Percentiles rank a stretch among this genome's conserved stretches.
Evolutionary conservation across 1,284 basidiomycete species (phyloP).

Genomic region (Schizopora paradoxa): DNA sequence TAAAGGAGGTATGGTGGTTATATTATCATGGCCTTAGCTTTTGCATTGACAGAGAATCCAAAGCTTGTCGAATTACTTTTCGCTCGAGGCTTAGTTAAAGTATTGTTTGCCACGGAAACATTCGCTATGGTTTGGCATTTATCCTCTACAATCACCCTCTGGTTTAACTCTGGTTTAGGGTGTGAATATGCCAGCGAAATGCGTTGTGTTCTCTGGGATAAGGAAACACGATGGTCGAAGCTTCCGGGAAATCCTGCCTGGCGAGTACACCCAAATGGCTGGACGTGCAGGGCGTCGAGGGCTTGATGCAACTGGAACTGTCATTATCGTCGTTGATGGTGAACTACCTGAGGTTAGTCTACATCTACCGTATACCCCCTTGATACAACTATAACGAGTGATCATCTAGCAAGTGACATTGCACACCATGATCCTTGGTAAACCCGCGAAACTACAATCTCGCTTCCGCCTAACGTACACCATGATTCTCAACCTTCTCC

Average conservation of each 20-base stretch:
- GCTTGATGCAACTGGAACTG: slow-evolving; percentile 92
- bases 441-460: slow-evolving; percentile 87
- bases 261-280: slow-evolving; percentile 99
- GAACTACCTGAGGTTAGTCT: slow-evolving; percentile 76
- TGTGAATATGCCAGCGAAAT: slow-evolving; percentile 99
- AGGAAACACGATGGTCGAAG: slow-evolving; percentile 93
- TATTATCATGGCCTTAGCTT: no score
- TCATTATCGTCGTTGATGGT: slow-evolving; percentile 86
- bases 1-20: slow-evolving; percentile 82
- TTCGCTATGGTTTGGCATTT: slow-evolving; percentile 85
- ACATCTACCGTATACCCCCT: slow-evolving; percentile 9
- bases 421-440: slow-evolving; percentile 90
- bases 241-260: slow-evolving; percentile 87
- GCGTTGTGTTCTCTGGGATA: slow-evolving; percentile 93
- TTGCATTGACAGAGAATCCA: background rate
- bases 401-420: slow-evolving; percentile 62
- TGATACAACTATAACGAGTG: slow-evolving; percentile 12
- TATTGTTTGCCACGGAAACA: slow-evolving; percentile 97
- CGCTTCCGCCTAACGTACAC: slow-evolving; percentile 99
- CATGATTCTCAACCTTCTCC: slow-evolving; percentile 96
- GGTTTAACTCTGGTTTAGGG: slow-evolving; percentile 50
- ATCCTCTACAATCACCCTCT: background rate
- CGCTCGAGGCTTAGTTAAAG: slow-evolving; percentile 92
- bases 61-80: slow-evolving; percentile 96
- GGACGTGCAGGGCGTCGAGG: slow-evolving; percentile 96